These are phyloP conservation scores for Sordariomycetes sp. DNA, from an alignment of 2,329 filamentous ascomycete species.

Conservation along the genomic window DNA sequence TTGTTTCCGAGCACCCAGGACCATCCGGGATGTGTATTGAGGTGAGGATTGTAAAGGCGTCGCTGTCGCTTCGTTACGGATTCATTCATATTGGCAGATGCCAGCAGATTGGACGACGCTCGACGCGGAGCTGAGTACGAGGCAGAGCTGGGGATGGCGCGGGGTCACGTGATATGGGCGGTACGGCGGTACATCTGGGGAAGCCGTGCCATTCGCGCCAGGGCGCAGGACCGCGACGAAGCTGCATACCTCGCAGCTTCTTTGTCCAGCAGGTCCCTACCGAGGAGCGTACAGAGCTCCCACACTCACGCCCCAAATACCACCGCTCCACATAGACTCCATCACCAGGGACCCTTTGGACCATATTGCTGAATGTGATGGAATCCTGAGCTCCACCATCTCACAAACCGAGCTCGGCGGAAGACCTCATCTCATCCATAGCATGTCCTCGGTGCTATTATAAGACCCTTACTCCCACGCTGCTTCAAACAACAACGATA, in stretches of 20 bases:
- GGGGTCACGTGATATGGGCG: not conserved
- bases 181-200: not conserved
- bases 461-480: not conserved
- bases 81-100: too few species aligned
- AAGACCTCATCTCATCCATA: not conserved
- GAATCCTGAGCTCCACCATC: not conserved
- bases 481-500: not conserved
- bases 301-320: not conserved
- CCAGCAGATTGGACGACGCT: too few species aligned
- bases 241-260: not conserved
- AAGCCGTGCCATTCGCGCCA: not conserved
- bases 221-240: not conserved
- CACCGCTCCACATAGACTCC: not conserved
- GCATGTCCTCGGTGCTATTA: not conserved
- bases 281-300: not conserved
- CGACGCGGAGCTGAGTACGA: not conserved
- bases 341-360: not conserved
- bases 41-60: too few species aligned
- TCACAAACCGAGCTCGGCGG: not conserved
- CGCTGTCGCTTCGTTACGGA: too few species aligned
- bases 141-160: not conserved
- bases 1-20: too few species aligned
- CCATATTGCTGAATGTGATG: not conserved
- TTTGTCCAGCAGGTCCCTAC: not conserved
- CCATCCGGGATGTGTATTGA: too few species aligned